These are phyloP conservation scores for Trichosphaerium sp. DNA, from an alignment of 78 protist genomes.

Conservation along the genomic window DNA sequence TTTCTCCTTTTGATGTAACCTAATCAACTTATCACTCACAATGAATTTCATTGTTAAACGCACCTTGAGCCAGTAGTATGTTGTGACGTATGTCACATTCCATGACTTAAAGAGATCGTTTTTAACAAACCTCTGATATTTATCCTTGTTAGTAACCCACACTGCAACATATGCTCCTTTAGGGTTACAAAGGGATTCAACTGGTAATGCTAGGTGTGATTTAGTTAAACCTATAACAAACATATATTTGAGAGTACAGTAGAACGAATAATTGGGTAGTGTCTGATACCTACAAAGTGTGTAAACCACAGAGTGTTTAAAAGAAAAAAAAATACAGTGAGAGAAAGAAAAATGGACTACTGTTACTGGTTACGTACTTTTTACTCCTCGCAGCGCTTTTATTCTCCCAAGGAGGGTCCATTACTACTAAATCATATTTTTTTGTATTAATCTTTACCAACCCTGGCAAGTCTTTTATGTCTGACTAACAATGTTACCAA, in stretches of 20 bases:
- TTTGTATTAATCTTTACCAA: too few relatives aligned
- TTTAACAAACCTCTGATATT: neutral
- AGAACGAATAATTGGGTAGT: neutral
- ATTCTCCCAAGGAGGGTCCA: conserved; percentile 3
- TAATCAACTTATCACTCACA: too few relatives aligned
- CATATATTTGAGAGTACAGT: neutral
- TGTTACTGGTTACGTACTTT: too few relatives aligned
- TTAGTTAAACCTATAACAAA: too few relatives aligned
- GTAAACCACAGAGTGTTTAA: neutral
- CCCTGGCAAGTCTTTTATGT: too few relatives aligned
- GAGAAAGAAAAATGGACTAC: too few relatives aligned
- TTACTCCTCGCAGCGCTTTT: neutral
- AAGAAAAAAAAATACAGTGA: neutral
- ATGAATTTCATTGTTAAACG: too few relatives aligned
- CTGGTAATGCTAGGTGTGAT: neutral
- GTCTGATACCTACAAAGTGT: neutral
- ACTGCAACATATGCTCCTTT: neutral
- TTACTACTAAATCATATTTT: neutral
- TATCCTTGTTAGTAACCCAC: neutral
- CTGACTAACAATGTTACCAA: too few relatives aligned
- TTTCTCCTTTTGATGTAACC: neutral
- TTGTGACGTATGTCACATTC: neutral
- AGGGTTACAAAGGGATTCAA: neutral
- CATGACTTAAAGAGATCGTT: neutral
- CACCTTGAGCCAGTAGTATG: neutral